phyloP scores from a whole-genome alignment of 2,329 filamentous ascomycete genomes.

The Claviceps cyperi region DNA sequence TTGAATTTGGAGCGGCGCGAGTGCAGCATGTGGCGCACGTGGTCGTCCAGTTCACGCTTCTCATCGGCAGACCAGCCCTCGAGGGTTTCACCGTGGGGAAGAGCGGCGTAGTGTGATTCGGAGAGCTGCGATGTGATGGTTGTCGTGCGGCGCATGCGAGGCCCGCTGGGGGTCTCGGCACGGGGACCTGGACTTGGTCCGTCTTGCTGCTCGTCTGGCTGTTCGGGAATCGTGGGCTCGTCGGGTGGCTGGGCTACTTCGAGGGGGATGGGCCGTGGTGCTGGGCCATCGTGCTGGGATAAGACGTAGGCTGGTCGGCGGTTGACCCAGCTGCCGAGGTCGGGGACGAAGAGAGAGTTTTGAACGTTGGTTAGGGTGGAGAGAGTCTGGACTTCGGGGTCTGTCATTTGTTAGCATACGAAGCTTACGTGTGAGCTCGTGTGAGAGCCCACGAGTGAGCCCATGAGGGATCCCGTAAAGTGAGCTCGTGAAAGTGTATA shows the following conservation, averaged over 20 bases:
- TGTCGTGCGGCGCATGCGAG: constrained; percentile 23
- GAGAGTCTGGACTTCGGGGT: constrained; percentile 70
- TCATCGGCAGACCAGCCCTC: constrained; percentile 65
- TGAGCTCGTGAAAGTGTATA: not conserved
- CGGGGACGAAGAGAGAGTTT: constrained; percentile 75
- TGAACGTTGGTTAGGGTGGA: constrained; percentile 80
- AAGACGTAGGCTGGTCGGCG: constrained; percentile 66
- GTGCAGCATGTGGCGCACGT: constrained; percentile 78
- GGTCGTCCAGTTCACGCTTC: constrained; percentile 65
- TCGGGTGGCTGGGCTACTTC: constrained; percentile 6
- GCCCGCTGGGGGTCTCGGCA: constrained; percentile 9
- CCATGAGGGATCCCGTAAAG: too few relatives aligned
- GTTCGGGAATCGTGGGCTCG: constrained; percentile 5
- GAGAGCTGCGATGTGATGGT: constrained; percentile 56
- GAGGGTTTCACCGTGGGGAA: constrained; percentile 58
- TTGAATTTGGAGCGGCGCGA: constrained; percentile 69
- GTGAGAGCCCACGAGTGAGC: too few relatives aligned
- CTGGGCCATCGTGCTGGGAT: constrained; percentile 24
- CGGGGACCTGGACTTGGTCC: constrained; percentile 6
- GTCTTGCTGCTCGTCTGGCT: not conserved
- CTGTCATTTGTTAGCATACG: constrained; percentile 24
- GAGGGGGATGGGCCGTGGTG: not conserved
- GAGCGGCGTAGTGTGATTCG: constrained; percentile 61
- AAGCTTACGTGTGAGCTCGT: too few relatives aligned
- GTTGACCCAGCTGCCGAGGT: constrained; percentile 63